Conservation (phyloP, 371 early-diverging fungal genomes). For the Mucor mucedo region DNA sequence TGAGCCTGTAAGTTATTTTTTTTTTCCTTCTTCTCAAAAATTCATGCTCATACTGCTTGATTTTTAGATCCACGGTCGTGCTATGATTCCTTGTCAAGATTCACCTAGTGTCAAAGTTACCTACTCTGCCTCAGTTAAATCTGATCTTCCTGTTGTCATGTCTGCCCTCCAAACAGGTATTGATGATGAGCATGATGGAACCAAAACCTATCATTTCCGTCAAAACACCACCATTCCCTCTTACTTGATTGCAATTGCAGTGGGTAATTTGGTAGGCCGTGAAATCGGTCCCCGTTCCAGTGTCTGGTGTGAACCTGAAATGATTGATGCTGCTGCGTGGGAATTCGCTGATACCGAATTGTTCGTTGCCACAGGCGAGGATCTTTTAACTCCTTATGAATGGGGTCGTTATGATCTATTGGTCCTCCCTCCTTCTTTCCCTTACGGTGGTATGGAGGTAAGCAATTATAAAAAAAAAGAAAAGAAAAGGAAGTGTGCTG, state of each 20-base stretch:
- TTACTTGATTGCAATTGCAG: slow-evolving; percentile 93
- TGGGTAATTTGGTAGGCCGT: slow-evolving; percentile 81
- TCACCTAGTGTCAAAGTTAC: slow-evolving; percentile 90
- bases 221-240: slow-evolving; percentile 83
- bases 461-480: neutral
- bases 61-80: slow-evolving; percentile 88
- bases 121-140: slow-evolving; percentile 81
- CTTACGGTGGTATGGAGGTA: slow-evolving; percentile 96
- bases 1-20: slow-evolving; percentile 63
- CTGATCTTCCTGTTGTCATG: slow-evolving; percentile 50
- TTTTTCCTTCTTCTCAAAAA: neutral
- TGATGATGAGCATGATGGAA: slow-evolving; percentile 41
- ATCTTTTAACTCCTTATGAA: slow-evolving; percentile 88
- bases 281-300: slow-evolving; percentile 90
- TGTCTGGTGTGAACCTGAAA: slow-evolving; percentile 95
- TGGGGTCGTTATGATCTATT: slow-evolving; percentile 97
- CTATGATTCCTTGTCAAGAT: slow-evolving; percentile 94
- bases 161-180: slow-evolving; percentile 28
- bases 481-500: neutral
- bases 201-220: slow-evolving; percentile 69
- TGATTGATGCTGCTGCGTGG: slow-evolving; percentile 88
- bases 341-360: slow-evolving; percentile 92
- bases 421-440: slow-evolving; percentile 82
- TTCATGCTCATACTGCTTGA: neutral
- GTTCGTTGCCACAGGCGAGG: slow-evolving; percentile 86